Base-by-base conservation (phyloP, 208 protist genomes). In the Trichomonas vaginalis region DNA sequence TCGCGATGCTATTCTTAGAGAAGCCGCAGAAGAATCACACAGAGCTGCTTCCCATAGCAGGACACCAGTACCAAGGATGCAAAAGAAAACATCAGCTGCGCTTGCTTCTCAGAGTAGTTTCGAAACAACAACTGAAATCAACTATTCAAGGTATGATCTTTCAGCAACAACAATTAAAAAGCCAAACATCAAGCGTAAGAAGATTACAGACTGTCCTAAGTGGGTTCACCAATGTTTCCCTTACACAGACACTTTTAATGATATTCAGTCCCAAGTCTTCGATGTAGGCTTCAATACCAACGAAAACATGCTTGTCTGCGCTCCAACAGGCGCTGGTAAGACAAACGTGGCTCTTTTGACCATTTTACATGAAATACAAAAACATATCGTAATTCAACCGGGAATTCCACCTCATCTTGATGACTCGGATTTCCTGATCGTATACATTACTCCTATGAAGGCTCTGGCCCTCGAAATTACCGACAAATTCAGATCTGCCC, bases 391-490 rank as follows among this genome's bases (percentile, higher is more conserved):
- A 17, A 45, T 48, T 27, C 23, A 92, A 51, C 40, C 40, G 56
- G 45, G 45, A 27, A 23, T 51, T 56, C 45, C 45, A 15, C 12
- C 86, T n/a, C 40, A 35, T 39, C 15, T 92, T 4, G 27, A 95
- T n/a, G 23, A 62, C 27, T 45, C 27, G 40, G 37, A 95, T 47
- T 98, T 99, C 95, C 99, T 99, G 97, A 99, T 99, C 96, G 98
- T 99, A 10, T 99, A 99, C 97, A 97, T 99, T 40, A 99, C 99
- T 0, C 99, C 99, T 0, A 99, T 99, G 99, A 99, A 99, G 97
- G 99, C 99, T 27, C 97, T 99, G 1, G 99, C 99, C 49, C 98
- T 99, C 96, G 99, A 99, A 97, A 99, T 99, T 95, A 98, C 99
- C 48, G 96, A 97, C 21, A 99, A 99, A 88, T 99, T 99, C 95